Conservation (phyloP, 495 filamentous ascomycete genomes). For the Pyronema domesticum region DNA sequence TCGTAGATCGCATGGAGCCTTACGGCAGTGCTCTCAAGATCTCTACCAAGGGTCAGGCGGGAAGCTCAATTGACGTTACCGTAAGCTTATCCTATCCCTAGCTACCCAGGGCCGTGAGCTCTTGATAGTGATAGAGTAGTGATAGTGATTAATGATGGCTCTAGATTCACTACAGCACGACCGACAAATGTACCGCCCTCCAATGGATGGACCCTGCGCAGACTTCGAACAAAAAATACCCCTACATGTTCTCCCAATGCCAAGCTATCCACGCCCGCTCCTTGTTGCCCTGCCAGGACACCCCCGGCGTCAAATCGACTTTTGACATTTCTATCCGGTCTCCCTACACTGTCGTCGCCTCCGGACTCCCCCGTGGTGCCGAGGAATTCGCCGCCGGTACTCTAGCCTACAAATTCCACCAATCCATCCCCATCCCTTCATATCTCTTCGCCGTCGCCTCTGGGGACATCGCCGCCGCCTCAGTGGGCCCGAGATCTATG, state of each 20-base stretch:
- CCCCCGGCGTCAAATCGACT: conserved; percentile 82
- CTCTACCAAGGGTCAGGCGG: conserved; percentile 43
- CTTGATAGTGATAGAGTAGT: not conserved
- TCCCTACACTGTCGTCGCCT: conserved; percentile 71
- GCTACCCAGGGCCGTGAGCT: not conserved
- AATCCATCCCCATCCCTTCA: conserved; percentile 79
- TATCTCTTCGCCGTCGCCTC: conserved; percentile 87
- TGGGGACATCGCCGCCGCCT: conserved; percentile 67
- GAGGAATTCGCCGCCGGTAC: conserved; percentile 31
- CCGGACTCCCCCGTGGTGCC: conserved; percentile 51
- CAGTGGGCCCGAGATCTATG: conserved; percentile 66
- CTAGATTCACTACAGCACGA: conserved; percentile 48
- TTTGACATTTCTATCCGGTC: conserved; percentile 77
- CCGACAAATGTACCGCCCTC: conserved; percentile 70
- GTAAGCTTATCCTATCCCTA: conserved; percentile 15
- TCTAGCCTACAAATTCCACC: conserved; percentile 62
- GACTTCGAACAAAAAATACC: conserved; percentile 80
- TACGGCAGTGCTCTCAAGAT: conserved; percentile 69
- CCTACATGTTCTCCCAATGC: conserved; percentile 93
- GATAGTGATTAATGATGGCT: not conserved
- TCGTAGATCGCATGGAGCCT: conserved; percentile 50
- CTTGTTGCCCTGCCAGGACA: conserved; percentile 92
- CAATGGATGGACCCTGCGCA: conserved; percentile 86
- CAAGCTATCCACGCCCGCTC: conserved; percentile 90
- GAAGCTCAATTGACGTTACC: conserved; percentile 34